phyloP scores from a whole-genome alignment of 805 yeast species.

The Cyberlindnera bimundalis region DNA sequence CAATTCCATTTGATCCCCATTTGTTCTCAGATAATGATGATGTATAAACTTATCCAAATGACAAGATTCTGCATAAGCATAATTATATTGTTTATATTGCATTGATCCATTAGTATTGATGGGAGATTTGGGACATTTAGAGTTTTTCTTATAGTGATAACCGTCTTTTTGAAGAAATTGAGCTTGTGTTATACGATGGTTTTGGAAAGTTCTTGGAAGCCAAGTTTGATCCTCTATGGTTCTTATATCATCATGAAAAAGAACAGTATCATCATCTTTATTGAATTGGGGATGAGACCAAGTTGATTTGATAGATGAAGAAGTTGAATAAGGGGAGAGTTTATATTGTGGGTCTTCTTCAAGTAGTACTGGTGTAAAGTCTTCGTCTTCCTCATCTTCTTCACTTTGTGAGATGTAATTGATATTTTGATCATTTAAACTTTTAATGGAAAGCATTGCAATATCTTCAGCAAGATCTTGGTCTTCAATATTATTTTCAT shows the following conservation, averaged over 20 bases:
- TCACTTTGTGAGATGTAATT: too few relatives aligned
- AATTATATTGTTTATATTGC: neutral
- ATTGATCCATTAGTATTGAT: slow-evolving; percentile 1
- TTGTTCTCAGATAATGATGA: slow-evolving; percentile 14
- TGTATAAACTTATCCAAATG: slow-evolving; percentile 6
- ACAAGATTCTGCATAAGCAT: neutral
- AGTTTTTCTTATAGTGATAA: slow-evolving; percentile 14
- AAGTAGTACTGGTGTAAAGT: neutral
- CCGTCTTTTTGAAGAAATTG: slow-evolving; percentile 4
- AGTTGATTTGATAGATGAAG: too few relatives aligned
- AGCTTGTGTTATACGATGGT: slow-evolving; percentile 15
- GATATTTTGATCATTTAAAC: too few relatives aligned
- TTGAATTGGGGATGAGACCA: too few relatives aligned
- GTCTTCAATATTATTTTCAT: too few relatives aligned
- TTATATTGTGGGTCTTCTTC: slow-evolving; percentile 5
- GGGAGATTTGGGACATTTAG: slow-evolving; percentile 22
- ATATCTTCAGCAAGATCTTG: neutral
- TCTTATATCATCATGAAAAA: slow-evolving; percentile 13
- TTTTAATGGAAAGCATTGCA: neutral
- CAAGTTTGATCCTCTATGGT: slow-evolving; percentile 16
- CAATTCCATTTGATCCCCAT: slow-evolving; percentile 9
- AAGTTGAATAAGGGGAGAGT: neutral
- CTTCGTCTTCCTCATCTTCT: neutral
- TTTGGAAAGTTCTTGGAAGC: slow-evolving; percentile 24
- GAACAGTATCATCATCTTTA: slow-evolving; percentile 13